Conservation (phyloP, 2,329 filamentous ascomycete species). For the Fusarium sp. region DNA sequence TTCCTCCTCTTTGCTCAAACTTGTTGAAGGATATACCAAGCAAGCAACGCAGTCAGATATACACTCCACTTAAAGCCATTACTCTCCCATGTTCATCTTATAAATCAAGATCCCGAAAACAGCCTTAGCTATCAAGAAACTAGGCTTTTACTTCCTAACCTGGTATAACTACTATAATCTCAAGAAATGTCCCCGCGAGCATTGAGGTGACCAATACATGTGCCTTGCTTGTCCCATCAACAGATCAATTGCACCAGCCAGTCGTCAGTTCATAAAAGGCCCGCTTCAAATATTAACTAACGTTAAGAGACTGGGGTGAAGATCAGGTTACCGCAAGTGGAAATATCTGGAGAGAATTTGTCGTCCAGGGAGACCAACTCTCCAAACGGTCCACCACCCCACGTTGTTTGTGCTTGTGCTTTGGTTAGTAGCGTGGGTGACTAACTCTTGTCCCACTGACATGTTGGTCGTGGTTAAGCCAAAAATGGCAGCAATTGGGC, state of each 20-base stretch:
- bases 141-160: no score
- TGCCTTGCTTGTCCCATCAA: not conserved
- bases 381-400: conserved; percentile 26
- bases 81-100: not conserved
- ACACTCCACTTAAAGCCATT: conserved; percentile 2
- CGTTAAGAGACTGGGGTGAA: conserved; percentile 1
- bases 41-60: conserved; percentile 14
- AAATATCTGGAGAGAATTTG: conserved; percentile 39
- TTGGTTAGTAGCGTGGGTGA: not conserved
- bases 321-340: conserved; percentile 28
- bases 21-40: conserved; percentile 25
- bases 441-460: conserved; percentile 17
- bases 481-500: conserved; percentile 34
- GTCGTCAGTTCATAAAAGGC: not conserved
- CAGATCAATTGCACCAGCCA: not conserved
- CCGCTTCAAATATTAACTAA: conserved; percentile 6
- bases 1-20: conserved; percentile 32
- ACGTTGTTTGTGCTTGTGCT: conserved; percentile 15
- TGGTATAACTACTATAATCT: not conserved
- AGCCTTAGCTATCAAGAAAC: not conserved
- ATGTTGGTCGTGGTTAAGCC: conserved; percentile 18
- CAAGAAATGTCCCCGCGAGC: not conserved
- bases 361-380: not conserved
- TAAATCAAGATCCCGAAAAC: not conserved
- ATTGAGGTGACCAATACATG: not conserved